Base-by-base conservation (phyloP, 805 yeast species). In the Ogataea minuta region DNA sequence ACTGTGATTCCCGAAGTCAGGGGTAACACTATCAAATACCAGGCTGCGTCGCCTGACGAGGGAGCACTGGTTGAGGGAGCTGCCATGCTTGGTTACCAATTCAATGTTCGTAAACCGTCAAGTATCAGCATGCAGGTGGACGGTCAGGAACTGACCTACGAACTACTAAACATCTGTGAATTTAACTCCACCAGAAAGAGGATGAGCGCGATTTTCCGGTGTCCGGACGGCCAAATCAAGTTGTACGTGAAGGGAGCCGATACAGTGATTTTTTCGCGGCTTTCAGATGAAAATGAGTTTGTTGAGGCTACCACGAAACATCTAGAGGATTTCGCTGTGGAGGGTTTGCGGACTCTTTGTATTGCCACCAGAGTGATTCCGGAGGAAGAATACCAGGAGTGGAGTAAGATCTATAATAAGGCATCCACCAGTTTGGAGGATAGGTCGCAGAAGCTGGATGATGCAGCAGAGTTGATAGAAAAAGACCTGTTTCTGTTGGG, bases 11-110 rank as follows among this genome's bases (percentile, higher is more conserved):
- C 99, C 0, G 99, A 93, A 60, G 68, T 75, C 13, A 73, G 72
- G 44, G 79, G 71, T 1, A 86, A 84, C 0, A 51, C 71, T 2
- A 81, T 93, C 47, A 90, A 87, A 60, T 93, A 95, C 60, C 99
- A 93, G 64, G 99, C 99, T 1, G 96, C 99, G 0, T 90, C 98
- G 0, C 99, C 99, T 0, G 99, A 93, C 67, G 99, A 95, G 68
- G 99, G 99, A 36, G 99, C 99, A 0, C 71, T 93, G 45, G 99
- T 93, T 2, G 89, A 90, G 53, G 99, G 99, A 43, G 98, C 96
- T 12, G 93, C 97, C 0, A 71, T 70, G 54, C 67, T 91, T 32
- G 98, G 97, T 0, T 93, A 84, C 59, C 79, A 74, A 46, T 95
- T 93, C 59, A 74, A 77, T 6, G 79, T 88, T 32, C 83, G 99